These are phyloP conservation scores for Petunia secreta DNA, from an alignment of 257 asterid species.

Conservation along the genomic window DNA sequence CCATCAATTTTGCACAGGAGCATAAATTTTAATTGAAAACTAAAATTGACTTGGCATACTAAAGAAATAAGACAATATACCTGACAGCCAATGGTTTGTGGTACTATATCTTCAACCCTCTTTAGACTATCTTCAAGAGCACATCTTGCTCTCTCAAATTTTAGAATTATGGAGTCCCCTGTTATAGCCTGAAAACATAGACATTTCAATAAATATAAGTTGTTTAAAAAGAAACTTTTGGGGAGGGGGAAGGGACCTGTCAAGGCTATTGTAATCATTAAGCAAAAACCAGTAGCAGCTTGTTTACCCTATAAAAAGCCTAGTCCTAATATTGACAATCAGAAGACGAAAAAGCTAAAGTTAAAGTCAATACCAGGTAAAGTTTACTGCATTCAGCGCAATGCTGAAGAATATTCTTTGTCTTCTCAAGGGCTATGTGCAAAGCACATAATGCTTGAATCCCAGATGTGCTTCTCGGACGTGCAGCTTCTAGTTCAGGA, in stretches of 20 bases:
- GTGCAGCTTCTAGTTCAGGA: conserved; percentile 94
- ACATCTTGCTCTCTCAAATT: conserved; percentile 92
- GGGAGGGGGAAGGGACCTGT: background rate
- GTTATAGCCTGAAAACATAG: conserved; percentile 75
- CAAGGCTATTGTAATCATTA: background rate
- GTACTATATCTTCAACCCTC: conserved; percentile 95
- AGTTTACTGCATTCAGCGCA: conserved; percentile 97
- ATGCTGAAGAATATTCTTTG: conserved; percentile 90
- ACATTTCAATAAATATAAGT: background rate
- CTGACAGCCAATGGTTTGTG: conserved; percentile 87
- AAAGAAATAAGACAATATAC: conserved; percentile 40
- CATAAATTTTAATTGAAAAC: background rate
- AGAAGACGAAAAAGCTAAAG: background rate
- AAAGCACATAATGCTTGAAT: conserved; percentile 96
- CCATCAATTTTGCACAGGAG: conserved; percentile 5
- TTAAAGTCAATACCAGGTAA: conserved; percentile 65
- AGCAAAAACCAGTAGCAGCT: background rate
- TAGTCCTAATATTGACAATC: conserved; percentile 13
- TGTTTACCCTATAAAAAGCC: background rate
- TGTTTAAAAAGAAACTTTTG: background rate
- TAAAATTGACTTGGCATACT: background rate
- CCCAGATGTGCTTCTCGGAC: conserved; percentile 98
- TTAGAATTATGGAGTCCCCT: conserved; percentile 85
- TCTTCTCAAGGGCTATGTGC: conserved; percentile 98
- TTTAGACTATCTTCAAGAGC: conserved; percentile 85